Percentiles rank a stretch among this genome's conserved stretches.
Conservation (phyloP, 768 basidiomycete genomes). For the Mrakia gelida region DNA sequence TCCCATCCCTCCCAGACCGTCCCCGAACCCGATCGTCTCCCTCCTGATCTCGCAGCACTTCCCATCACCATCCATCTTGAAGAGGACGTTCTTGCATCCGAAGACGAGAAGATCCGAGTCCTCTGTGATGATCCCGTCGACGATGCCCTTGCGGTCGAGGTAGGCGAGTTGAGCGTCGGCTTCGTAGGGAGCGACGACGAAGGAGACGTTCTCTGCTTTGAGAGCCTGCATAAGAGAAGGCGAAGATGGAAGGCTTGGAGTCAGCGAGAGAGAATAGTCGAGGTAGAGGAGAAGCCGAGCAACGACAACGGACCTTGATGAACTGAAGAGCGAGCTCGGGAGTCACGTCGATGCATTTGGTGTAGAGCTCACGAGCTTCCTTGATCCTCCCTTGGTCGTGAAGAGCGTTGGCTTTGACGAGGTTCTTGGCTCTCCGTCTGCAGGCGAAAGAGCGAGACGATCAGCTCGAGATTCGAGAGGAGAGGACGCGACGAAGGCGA, state of each 20-base stretch:
- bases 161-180: constrained; percentile 95
- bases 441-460: background rate
- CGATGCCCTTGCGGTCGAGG: constrained; percentile 73
- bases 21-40: constrained; percentile 35
- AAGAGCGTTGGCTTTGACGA: constrained; percentile 67
- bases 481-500: background rate
- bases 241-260: background rate
- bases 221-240: constrained; percentile 59
- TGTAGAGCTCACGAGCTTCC: constrained; percentile 81
- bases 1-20: constrained; percentile 14
- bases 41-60: constrained; percentile 46
- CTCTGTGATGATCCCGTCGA: constrained; percentile 91
- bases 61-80: constrained; percentile 72
- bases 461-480: background rate
- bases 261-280: background rate
- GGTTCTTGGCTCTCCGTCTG: constrained; percentile 67
- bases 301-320: constrained; percentile 66
- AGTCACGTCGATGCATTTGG: constrained; percentile 89
- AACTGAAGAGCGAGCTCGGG: constrained; percentile 96
- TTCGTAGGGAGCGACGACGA: constrained; percentile 96
- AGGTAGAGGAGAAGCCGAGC: background rate
- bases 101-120: constrained; percentile 97
- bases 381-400: constrained; percentile 69
- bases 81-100: constrained; percentile 78
- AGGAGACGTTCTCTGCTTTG: constrained; percentile 69